A percentile compares a stretch with the other conserved stretches of the same genome.
Conservation (phyloP, 2,329 filamentous ascomycete genomes). For the Phialophora chinensis region DNA sequence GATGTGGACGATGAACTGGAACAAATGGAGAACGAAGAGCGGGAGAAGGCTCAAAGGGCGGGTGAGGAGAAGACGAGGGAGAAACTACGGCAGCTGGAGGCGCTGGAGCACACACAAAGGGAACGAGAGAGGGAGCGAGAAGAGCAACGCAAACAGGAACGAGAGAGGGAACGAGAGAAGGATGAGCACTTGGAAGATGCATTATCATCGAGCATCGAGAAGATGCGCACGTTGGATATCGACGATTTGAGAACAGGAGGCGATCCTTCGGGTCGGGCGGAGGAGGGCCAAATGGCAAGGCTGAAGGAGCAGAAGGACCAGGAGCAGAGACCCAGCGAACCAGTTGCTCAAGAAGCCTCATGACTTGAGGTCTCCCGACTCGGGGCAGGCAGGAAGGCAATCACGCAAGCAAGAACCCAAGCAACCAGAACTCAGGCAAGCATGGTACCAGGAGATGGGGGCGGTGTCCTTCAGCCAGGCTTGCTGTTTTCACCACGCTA, state of each 20-base stretch:
- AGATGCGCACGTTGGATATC: conserved; percentile 31
- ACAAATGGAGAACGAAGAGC: conserved; percentile 68
- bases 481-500: background rate
- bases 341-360: conserved; percentile 5
- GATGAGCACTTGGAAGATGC: conserved; percentile 23
- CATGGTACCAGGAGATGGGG: too few relatives aligned
- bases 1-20: conserved; percentile 90
- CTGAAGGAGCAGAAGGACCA: background rate
- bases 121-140: conserved; percentile 5
- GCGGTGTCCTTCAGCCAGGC: too few relatives aligned
- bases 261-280: background rate
- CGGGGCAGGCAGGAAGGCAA: background rate
- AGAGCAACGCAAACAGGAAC: background rate
- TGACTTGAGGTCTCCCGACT: background rate
- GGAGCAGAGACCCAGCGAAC: background rate
- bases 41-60: conserved; percentile 58
- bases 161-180: background rate
- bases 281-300: background rate
- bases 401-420: too few relatives aligned
- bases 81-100: conserved; percentile 33
- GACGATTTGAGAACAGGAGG: background rate
- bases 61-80: conserved; percentile 54
- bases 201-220: conserved; percentile 36
- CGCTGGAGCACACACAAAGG: conserved; percentile 29
- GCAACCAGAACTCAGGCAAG: background rate